phyloP scores from a whole-genome alignment of 305 asterid genomes.

The Fraxinus greggii region DNA sequence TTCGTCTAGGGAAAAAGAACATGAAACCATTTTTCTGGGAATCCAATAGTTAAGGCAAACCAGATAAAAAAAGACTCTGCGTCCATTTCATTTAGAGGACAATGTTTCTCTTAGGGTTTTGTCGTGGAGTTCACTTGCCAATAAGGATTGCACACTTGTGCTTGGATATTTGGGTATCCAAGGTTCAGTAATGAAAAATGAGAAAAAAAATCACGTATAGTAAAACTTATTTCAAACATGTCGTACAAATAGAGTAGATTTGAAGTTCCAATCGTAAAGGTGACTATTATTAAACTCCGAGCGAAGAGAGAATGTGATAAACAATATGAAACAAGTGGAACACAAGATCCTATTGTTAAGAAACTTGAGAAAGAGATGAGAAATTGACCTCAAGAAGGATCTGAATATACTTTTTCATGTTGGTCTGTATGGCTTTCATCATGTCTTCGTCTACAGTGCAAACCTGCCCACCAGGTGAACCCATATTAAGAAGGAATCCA shows the following conservation, averaged over 20 bases:
- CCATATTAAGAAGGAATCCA: slow-evolving; percentile 90
- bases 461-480: slow-evolving; percentile 90
- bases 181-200: neutral
- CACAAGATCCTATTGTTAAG: slow-evolving; percentile 12
- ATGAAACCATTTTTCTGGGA: slow-evolving; percentile 10
- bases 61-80: neutral
- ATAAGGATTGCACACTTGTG: slow-evolving; percentile 1
- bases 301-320: neutral
- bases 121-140: neutral
- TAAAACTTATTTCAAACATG: slow-evolving; percentile 14
- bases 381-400: slow-evolving; percentile 82
- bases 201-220: slow-evolving; percentile 3
- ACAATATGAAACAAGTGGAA: neutral
- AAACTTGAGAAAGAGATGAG: slow-evolving; percentile 26
- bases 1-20: slow-evolving; percentile 11
- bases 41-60: neutral
- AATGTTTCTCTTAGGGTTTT: slow-evolving; percentile 18
- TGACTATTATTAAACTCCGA: neutral
- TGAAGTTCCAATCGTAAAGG: neutral
- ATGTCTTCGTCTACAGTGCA: slow-evolving; percentile 90
- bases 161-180: slow-evolving; percentile 4
- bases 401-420: slow-evolving; percentile 85
- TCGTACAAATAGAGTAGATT: slow-evolving; percentile 8
- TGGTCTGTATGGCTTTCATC: slow-evolving; percentile 82
- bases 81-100: slow-evolving; percentile 12